Conservation (phyloP, 2,329 filamentous ascomycete species). For the Diaporthe sp. region DNA sequence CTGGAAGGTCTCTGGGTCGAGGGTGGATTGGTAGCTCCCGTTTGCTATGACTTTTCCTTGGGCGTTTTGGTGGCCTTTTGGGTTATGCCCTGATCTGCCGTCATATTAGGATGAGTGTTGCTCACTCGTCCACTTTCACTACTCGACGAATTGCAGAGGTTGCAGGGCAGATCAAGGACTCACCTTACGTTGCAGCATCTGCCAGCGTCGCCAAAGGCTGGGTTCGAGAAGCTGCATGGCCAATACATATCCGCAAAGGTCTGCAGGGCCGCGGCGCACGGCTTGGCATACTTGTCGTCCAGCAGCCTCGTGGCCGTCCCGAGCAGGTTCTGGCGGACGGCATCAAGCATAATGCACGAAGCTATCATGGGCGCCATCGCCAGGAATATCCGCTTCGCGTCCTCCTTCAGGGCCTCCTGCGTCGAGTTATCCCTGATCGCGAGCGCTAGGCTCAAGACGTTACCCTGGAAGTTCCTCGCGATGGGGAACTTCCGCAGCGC, state of each 20-base stretch:
- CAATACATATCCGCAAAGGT: slow-evolving; percentile 16
- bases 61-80: slow-evolving; percentile 18
- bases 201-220: background rate
- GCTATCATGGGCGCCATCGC: slow-evolving; percentile 12
- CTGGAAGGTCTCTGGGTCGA: background rate
- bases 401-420: background rate
- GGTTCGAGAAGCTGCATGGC: slow-evolving; percentile 19
- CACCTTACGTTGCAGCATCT: slow-evolving; percentile 24
- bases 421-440: slow-evolving; percentile 8
- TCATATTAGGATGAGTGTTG: background rate
- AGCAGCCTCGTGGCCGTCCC: slow-evolving; percentile 27
- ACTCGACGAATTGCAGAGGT: background rate
- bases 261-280: slow-evolving; percentile 1
- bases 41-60: slow-evolving; percentile 14
- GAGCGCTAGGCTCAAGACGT: slow-evolving; percentile 3
- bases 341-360: slow-evolving; percentile 10
- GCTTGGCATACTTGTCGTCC: slow-evolving; percentile 21
- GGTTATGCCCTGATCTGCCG: slow-evolving; percentile 15
- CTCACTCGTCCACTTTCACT: rapidly evolving
- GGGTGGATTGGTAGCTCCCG: slow-evolving; percentile 18
- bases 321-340: slow-evolving; percentile 10
- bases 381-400: background rate
- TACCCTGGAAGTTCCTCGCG: slow-evolving; percentile 10
- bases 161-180: background rate
- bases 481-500: slow-evolving; percentile 18